A percentile compares a stretch with the other conserved stretches of the same genome.
Evolutionary conservation across 2,329 filamentous ascomycete genomes (phyloP).

Genomic region (Fusarium pilosicola): DNA sequence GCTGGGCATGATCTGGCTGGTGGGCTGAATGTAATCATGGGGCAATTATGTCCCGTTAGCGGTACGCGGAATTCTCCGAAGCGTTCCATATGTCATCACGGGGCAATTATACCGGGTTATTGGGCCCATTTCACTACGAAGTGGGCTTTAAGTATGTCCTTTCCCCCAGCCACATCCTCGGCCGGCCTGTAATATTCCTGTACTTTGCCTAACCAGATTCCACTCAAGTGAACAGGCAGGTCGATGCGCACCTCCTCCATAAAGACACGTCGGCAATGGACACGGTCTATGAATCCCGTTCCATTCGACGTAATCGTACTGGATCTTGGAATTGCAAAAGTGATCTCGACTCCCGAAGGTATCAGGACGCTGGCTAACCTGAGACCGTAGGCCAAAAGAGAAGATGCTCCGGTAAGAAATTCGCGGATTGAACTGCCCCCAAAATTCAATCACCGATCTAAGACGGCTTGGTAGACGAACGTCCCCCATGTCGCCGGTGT

Average conservation of each 20-base stretch:
- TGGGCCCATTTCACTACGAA: no score
- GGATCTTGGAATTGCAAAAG: background rate
- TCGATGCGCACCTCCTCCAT: background rate
- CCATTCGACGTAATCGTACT: background rate
- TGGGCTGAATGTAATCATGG: no score
- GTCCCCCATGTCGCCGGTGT: conserved; percentile 33
- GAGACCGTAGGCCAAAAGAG: background rate
- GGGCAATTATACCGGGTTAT: no score
- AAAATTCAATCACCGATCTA: background rate
- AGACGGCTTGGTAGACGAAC: background rate
- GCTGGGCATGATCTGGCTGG: no score
- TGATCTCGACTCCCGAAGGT: background rate
- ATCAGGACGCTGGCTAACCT: background rate
- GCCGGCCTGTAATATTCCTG: background rate
- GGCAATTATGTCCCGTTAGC: no score
- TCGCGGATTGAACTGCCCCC: background rate
- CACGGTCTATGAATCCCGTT: background rate
- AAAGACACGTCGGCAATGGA: background rate
- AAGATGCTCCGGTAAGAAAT: background rate
- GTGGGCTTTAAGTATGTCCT: background rate
- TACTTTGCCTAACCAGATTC: background rate
- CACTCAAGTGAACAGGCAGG: background rate
- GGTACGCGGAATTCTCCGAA: no score
- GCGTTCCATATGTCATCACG: no score
- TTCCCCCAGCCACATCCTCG: background rate